phyloP scores from a whole-genome alignment of 1,139 yeast genomes.

The Yamadazyma spencermartinsiae region DNA sequence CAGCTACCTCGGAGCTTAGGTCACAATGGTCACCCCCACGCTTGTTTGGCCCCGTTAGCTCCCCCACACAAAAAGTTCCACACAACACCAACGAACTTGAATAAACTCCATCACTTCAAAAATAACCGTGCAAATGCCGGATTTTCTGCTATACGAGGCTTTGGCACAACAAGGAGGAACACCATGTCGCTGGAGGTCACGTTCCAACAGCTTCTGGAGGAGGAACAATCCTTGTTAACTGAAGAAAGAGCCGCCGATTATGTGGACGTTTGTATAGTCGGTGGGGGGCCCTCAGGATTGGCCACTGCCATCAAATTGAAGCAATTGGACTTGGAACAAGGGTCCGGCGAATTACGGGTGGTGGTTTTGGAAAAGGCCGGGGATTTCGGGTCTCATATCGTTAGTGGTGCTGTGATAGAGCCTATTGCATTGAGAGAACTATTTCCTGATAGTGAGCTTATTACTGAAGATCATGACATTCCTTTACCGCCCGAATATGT shows the following conservation, averaged over 20 bases:
- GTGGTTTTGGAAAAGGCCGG: constrained; percentile 90
- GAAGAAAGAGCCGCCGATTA: constrained; percentile 77
- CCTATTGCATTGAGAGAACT: constrained; percentile 84
- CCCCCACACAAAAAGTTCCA: no score
- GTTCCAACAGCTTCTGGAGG: constrained; percentile 9
- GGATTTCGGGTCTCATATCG: constrained; percentile 87
- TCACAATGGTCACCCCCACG: no score
- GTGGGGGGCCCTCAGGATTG: constrained; percentile 97
- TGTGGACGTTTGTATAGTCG: constrained; percentile 93
- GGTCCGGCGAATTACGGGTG: constrained; percentile 71
- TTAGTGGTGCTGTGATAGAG: constrained; percentile 92
- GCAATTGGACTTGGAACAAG: constrained; percentile 73
- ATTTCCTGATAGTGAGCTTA: constrained; percentile 67
- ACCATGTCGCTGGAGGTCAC: constrained; percentile 3
- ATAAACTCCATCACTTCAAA: not conserved
- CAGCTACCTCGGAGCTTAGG: no score
- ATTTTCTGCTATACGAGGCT: not conserved
- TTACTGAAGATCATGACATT: constrained; percentile 53
- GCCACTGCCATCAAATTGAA: constrained; percentile 90
- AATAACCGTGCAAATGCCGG: not conserved
- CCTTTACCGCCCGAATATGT: constrained; percentile 79
- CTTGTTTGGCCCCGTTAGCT: no score
- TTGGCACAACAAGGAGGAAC: not conserved
- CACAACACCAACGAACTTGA: no score
- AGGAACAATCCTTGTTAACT: constrained; percentile 23